Base-by-base conservation (phyloP, 2,329 filamentous ascomycete species). In the Penicillium sumatraense region DNA sequence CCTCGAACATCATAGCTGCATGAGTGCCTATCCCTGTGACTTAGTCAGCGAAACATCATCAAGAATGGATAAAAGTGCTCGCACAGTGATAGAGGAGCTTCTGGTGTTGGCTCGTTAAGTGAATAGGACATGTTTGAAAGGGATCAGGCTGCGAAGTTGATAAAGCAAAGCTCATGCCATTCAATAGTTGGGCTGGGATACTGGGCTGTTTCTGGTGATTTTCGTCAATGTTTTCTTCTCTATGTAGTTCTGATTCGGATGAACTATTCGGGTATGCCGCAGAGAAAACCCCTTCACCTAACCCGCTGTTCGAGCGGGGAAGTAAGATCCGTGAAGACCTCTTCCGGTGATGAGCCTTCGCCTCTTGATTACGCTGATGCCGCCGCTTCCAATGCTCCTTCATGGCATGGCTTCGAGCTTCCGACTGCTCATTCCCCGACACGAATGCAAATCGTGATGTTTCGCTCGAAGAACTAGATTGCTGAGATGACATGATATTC, bases 81-180 rank as follows among this genome's bases (percentile, higher is more conserved):
- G 46, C 58, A 75, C 73, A 75, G 48, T 76, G 74, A 56, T 74
- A 65, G 2, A 75, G 51, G 14, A 76, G 64, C 40, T 69, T 69
- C 40, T 75, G 72, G 47, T 75, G 71, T 42, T 72, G 58, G 16
- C 64, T 61, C 5, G 69, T 72, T 13, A 76, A 55, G 16, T 60
- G 64, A 24, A 75, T 58, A 6, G 73, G 72, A 51, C 70, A 73
- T 16, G 60, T 68, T 24, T 75, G 69, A 47, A 76, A 76, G 1
- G 72, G 73, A 44, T 76, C 73, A 3, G 70, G 59, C 16, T 59
- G 56, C 38, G 59, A 66, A 54, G 47, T 61, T 1, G 61, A 63
- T 2, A 75, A 56, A 1, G 71, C 71, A 33, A 61, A 41, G 14
- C 68, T 67, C 53, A 74, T 46, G n/a, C 71, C 70, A n/a, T 23